Evolutionary conservation across 371 early-diverging fungal species (phyloP).

Genomic region (Rhizomucor pusillus): DNA sequence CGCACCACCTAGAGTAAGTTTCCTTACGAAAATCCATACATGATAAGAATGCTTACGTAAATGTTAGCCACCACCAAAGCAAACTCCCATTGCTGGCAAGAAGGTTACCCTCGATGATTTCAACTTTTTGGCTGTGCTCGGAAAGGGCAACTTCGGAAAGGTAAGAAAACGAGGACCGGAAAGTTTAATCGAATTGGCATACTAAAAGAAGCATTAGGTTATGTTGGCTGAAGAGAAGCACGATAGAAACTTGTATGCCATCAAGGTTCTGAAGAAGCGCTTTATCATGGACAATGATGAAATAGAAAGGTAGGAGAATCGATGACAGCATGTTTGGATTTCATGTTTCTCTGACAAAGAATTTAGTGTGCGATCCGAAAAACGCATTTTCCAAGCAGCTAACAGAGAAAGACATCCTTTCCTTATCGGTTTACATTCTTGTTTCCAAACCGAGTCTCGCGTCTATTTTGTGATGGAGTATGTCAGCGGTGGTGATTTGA

Average conservation of each 20-base stretch:
- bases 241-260: slow-evolving; percentile 84
- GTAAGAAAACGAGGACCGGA: slow-evolving; percentile 26
- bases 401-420: slow-evolving; percentile 94
- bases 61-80: slow-evolving; percentile 19
- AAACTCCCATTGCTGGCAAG: slow-evolving; percentile 7
- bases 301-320: slow-evolving; percentile 65
- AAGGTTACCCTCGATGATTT: slow-evolving; percentile 76
- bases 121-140: slow-evolving; percentile 90
- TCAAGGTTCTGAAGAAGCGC: slow-evolving; percentile 98
- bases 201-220: slow-evolving; percentile 49
- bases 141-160: slow-evolving; percentile 98
- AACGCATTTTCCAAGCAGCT: slow-evolving; percentile 89
- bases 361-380: slow-evolving; percentile 83
- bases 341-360: neutral
- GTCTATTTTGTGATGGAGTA: slow-evolving; percentile 99
- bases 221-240: slow-evolving; percentile 94
- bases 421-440: slow-evolving; percentile 93
- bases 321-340: neutral
- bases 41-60: neutral
- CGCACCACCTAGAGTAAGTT: slow-evolving; percentile 14
- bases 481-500: slow-evolving; percentile 98
- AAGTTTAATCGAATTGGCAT: neutral
- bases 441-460: slow-evolving; percentile 93
- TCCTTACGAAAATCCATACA: neutral
- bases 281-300: slow-evolving; percentile 94